These are phyloP conservation scores for Wickerhamomyces xylosicus DNA, from an alignment of 805 yeast genomes.

Conservation along the genomic window DNA sequence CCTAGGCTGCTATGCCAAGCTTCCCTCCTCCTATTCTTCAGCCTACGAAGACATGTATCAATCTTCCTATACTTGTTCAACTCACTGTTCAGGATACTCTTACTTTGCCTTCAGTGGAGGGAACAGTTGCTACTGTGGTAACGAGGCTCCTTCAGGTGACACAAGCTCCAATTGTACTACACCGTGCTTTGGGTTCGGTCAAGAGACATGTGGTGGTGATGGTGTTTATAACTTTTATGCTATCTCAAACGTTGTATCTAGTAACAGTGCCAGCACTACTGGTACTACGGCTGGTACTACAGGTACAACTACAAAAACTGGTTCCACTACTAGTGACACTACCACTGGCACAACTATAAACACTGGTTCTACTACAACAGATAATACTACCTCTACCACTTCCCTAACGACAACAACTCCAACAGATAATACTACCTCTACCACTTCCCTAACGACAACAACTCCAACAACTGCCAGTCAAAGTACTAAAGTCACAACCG, in stretches of 20 bases:
- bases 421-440: constrained; percentile 5
- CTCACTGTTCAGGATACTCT: constrained; percentile 29
- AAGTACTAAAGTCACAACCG: constrained; percentile 16
- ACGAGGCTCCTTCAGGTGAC: constrained; percentile 28
- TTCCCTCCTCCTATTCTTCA: constrained; percentile 12
- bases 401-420: constrained; percentile 15
- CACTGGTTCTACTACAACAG: background rate
- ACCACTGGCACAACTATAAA: constrained; percentile 7
- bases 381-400: constrained; percentile 9
- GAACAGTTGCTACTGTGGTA: constrained; percentile 49
- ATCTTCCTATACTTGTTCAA: constrained; percentile 37
- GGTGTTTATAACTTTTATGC: constrained; percentile 33
- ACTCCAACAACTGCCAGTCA: constrained; percentile 15
- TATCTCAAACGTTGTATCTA: constrained; percentile 14
- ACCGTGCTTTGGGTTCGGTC: constrained; percentile 46
- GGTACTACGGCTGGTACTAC: background rate
- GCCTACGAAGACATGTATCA: constrained; percentile 37
- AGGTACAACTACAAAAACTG: background rate
- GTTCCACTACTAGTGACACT: constrained; percentile 15
- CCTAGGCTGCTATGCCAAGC: constrained; percentile 12
- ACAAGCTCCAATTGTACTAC: constrained; percentile 25
- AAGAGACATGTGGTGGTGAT: constrained; percentile 56
- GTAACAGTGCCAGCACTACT: constrained; percentile 13
- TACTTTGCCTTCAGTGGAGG: constrained; percentile 40
- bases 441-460: constrained; percentile 14